phyloP scores from a whole-genome alignment of 2,329 filamentous ascomycete genomes.

The Monilinia aucupariae region DNA sequence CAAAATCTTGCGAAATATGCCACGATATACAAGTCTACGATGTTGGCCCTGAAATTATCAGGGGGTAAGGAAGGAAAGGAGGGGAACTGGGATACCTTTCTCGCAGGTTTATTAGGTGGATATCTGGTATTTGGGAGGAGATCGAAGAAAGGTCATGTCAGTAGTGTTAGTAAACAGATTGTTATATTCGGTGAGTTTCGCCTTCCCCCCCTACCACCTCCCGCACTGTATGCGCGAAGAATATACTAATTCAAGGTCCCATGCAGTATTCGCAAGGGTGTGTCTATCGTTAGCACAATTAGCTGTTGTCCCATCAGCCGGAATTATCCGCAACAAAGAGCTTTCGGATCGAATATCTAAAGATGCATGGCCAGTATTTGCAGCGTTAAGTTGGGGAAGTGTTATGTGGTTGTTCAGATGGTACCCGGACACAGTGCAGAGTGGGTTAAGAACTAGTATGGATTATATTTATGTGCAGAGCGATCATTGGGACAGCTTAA shows the following conservation, averaged over 20 bases:
- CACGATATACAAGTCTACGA: conserved; percentile 77
- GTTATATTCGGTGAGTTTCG: conserved; percentile 64
- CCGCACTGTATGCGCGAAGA: background rate
- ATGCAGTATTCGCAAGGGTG: conserved; percentile 77
- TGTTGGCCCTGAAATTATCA: conserved; percentile 66
- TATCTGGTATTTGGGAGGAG: conserved; percentile 83
- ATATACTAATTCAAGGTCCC: background rate
- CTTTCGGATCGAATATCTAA: conserved; percentile 47
- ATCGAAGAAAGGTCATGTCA: conserved; percentile 61
- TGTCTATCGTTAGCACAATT: conserved; percentile 78
- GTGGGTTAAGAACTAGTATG: conserved; percentile 91
- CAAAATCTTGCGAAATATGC: conserved; percentile 89
- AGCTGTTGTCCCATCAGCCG: conserved; percentile 61
- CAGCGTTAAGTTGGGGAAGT: conserved; percentile 80
- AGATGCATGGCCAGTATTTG: conserved; percentile 90
- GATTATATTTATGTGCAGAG: conserved; percentile 91
- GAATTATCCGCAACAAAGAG: conserved; percentile 44
- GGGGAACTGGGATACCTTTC: conserved; percentile 74
- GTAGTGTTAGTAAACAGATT: conserved; percentile 89
- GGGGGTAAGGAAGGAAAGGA: conserved; percentile 56
- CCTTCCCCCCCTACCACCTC: background rate
- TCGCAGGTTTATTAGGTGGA: conserved; percentile 82
- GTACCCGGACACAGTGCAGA: conserved; percentile 87
- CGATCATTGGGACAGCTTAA: conserved; percentile 80
- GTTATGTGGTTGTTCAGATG: conserved; percentile 95